Conservation (phyloP, 176 grass and related monocot species). For the Otatea glauca region DNA sequence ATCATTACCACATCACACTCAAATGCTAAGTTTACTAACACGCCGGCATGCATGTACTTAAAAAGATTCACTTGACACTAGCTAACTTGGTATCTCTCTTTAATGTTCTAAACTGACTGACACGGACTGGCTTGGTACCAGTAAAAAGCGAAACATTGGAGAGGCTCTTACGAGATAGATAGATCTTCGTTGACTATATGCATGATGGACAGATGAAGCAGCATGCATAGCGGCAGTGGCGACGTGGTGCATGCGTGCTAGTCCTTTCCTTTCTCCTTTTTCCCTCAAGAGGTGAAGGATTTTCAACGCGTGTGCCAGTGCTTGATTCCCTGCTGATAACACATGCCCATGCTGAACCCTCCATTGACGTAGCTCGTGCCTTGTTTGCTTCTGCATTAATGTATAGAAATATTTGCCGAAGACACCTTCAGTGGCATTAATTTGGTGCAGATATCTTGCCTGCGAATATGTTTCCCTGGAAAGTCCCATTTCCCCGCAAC, state of each 20-base stretch:
- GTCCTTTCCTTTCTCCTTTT: background rate
- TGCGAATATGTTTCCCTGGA: background rate
- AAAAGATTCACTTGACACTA: too few relatives aligned
- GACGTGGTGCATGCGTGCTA: background rate
- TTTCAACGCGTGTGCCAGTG: background rate
- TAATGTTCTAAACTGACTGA: too few relatives aligned
- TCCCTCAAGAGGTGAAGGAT: background rate
- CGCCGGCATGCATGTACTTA: too few relatives aligned
- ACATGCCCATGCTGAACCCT: background rate
- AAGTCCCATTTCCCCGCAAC: background rate
- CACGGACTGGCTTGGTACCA: too few relatives aligned
- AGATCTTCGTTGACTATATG: background rate
- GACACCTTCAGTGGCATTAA: background rate
- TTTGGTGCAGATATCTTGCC: background rate
- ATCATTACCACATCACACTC: too few relatives aligned
- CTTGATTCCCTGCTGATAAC: too few relatives aligned
- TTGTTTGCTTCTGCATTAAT: too few relatives aligned
- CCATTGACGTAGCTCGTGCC: too few relatives aligned
- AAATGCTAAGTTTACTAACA: too few relatives aligned
- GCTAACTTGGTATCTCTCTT: too few relatives aligned
- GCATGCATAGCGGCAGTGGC: background rate
- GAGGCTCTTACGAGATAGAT: background rate
- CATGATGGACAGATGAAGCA: background rate
- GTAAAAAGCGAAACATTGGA: too few relatives aligned
- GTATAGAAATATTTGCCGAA: background rate